A percentile compares a stretch with the other conserved stretches of the same genome.
Conservation (phyloP, 1,139 yeast genomes). For the Blastobotrys malaysiensis region DNA sequence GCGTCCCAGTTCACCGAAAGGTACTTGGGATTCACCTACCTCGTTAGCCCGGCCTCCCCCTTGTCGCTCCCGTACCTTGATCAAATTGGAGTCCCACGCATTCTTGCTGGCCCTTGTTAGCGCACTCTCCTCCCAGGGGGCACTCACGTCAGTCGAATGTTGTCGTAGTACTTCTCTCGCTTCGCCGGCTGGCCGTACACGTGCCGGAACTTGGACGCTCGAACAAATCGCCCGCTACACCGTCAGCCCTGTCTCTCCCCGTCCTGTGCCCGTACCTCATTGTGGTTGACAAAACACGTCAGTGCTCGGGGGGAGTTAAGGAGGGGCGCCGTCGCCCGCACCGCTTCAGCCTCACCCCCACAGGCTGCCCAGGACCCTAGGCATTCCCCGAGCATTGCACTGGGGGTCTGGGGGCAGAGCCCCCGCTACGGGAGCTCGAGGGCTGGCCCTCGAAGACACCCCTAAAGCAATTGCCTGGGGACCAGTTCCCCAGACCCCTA, state of each 20-base stretch:
- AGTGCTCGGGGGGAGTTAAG: not conserved
- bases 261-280: conserved; percentile 6
- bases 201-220: conserved; percentile 95
- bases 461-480: no score
- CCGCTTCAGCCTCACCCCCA: not conserved
- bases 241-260: no score
- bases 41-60: not conserved
- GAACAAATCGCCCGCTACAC: conserved; percentile 88
- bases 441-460: no score
- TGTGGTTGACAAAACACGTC: conserved; percentile 3
- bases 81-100: conserved; percentile 93
- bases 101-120: conserved; percentile 54
- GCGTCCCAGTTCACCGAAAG: conserved; percentile 89
- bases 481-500: no score
- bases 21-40: conserved; percentile 67
- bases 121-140: not conserved
- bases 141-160: conserved; percentile 44
- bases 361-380: no score
- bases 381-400: no score
- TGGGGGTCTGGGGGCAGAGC: no score
- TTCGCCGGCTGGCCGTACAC: conserved; percentile 91
- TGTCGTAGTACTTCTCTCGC: conserved; percentile 83
- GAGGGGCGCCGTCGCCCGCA: not conserved
- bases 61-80: conserved; percentile 40
- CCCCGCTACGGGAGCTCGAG: no score